A percentile compares a stretch with the other conserved stretches of the same genome.
Conservation (phyloP, 495 filamentous ascomycete species). For the Penicillium maclennaniae region DNA sequence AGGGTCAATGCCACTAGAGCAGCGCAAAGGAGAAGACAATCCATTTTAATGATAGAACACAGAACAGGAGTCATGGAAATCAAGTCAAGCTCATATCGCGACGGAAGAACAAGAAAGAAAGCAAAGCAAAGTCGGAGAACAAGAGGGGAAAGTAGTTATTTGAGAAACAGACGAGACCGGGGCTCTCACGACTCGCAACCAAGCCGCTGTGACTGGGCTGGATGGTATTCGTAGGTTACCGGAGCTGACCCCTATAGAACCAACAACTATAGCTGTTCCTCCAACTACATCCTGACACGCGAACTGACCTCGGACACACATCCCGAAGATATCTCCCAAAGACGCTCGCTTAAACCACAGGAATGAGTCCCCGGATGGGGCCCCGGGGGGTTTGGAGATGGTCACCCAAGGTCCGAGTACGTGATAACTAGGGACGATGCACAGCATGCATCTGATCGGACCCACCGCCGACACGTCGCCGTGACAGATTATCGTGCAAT, state of each 20-base stretch:
- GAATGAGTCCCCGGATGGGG: not conserved
- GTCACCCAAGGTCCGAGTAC: not conserved
- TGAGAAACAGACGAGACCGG: not conserved
- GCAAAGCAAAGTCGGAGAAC: not conserved
- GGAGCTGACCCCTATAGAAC: not conserved
- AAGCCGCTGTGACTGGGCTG: not conserved
- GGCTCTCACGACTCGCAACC: not conserved
- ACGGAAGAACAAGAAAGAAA: not conserved
- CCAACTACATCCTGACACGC: not conserved
- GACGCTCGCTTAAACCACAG: not conserved
- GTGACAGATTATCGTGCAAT: not conserved
- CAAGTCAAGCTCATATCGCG: not conserved
- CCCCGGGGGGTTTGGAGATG: not conserved
- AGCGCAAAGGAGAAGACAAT: not conserved
- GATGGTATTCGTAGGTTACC: not conserved
- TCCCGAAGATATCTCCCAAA: not conserved
- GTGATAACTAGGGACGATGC: conserved; percentile 1
- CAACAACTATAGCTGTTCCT: not conserved
- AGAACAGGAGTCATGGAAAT: not conserved
- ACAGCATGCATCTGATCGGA: not conserved
- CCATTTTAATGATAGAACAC: conserved; percentile 8
- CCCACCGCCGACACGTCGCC: not conserved
- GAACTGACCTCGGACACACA: not conserved
- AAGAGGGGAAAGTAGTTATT: not conserved
- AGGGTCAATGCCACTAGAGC: conserved; percentile 1